A percentile compares a stretch with the other conserved stretches of the same genome.
These are phyloP conservation scores for Dissophora globulifera DNA, from an alignment of 192 early-diverging fungal species.

Conservation along the genomic window DNA sequence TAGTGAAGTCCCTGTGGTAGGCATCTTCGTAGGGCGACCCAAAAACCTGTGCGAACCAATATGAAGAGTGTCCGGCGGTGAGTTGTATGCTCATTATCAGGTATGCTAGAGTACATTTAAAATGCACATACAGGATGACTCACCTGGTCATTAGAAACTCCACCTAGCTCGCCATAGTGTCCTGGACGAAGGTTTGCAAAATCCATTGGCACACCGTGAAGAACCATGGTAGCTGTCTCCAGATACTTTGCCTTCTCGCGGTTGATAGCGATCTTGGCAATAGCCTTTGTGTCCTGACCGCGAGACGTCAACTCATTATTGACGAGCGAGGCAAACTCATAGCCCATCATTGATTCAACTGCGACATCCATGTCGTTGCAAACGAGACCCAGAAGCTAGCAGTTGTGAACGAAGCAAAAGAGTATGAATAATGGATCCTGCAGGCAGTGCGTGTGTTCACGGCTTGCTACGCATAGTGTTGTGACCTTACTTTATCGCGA, in stretches of 20 bases:
- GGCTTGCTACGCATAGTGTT: not conserved
- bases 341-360: slow-evolving; percentile 91
- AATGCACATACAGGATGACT: not conserved
- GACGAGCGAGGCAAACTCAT: slow-evolving; percentile 84
- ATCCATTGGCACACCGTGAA: slow-evolving; percentile 83
- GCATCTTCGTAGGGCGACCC: slow-evolving; percentile 95
- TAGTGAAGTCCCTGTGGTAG: slow-evolving; percentile 91
- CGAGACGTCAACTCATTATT: slow-evolving; percentile 63
- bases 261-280: slow-evolving; percentile 88
- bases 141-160: slow-evolving; percentile 68
- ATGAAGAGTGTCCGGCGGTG: not conserved
- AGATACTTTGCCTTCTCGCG: slow-evolving; percentile 96
- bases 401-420: slow-evolving; percentile 43
- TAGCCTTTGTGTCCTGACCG: slow-evolving; percentile 43
- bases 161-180: slow-evolving; percentile 77
- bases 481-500: slow-evolving; percentile 83
- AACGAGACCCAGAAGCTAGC: slow-evolving; percentile 79
- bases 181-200: slow-evolving; percentile 96
- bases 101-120: not conserved
- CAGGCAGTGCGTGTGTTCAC: slow-evolving; percentile 18
- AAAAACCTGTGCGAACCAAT: slow-evolving; percentile 60
- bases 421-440: not conserved
- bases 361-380: slow-evolving; percentile 95
- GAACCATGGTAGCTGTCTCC: slow-evolving; percentile 89
- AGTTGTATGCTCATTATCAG: not conserved